Base-by-base conservation (phyloP, 208 protist species). In the Crithidia expoeki region DNA sequence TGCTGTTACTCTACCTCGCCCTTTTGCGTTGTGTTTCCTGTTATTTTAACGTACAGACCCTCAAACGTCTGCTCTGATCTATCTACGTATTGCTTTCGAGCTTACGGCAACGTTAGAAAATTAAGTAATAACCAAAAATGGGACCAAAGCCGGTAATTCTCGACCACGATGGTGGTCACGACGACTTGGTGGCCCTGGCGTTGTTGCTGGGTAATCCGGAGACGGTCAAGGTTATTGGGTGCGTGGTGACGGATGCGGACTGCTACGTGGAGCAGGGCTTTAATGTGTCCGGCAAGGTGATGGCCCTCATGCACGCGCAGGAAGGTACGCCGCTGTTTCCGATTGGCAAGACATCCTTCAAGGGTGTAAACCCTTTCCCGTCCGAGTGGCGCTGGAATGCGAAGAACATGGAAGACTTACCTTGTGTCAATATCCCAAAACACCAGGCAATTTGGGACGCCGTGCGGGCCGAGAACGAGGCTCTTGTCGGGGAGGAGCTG, bases 321-420 rank as follows among this genome's bases (percentile, higher is more conserved):
- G 81, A 85, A 27, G 69, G 64, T 1, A 79, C 62, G 2, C 64
- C 66, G 12, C 69, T 90, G 14, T 94, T 94, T 67, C 89, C 89
- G 4, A 86, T 97, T 47, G 89, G 68, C 21, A 81, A 73, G 27
- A 84, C 83, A n/a, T 86, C 89, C 21, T 84, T 93, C 70, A 77
- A 74, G 16, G 89, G 83, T 2, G 90, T 94, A 19, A 94, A 95
- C 65, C 88, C 92, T 0, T 97, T 97, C 66, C 92, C 92, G 34
- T 68, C 50, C 25, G 83, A 88, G 51, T 97, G 92, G 92, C 85
- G 92, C 4, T 88, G 81, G 74, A 76, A 76, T 34, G 86, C 88
- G 0, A 92, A 88, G 67, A 94, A 94, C 71, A 93, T 94, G 85
- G 81, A 94, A 52, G 89, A 94, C 65, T 59, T 97, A 34, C 92